Evolutionary conservation across 2,329 filamentous ascomycete species (phyloP), one percentile per base, ranked within the genome.

Genomic region (Fusarium phyllophilum): DNA sequence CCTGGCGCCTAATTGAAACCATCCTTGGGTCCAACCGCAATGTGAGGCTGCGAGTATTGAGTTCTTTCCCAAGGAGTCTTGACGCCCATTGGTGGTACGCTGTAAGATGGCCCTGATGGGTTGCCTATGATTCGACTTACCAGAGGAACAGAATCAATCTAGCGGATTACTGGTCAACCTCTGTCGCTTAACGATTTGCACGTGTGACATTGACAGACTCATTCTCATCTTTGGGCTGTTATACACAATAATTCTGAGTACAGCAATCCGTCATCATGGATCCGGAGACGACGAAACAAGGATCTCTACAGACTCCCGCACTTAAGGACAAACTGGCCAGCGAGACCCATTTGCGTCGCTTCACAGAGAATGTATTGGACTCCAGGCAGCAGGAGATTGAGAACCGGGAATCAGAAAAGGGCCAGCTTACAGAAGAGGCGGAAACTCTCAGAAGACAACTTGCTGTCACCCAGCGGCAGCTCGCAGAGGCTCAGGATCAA

Each of bases 341-440:
- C 55, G 81, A 83, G 59, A 75, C 77, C 45, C 75, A 77, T 60
- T 70, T 83, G n/a, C 80, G 81, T 45, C 77, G 72, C 31, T 83
- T 81, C 68, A 82, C 82, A 10, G 81, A 83, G 56, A 74, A 78
- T 17, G 82, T 83, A n/a, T 60, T 83, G 46, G 82, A 83, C 57
- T 79, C 76, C 26, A 79, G 82, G 57, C 82, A 83, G 31, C 74
- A 77, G 52, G 82, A 83, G 49, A 75, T 83, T 22, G 80, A 83
- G 54, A 48, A 62, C 11, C 74, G 78, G 51, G 81, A 83, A 64
- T 64, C 68, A 14, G 78, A 80, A 45, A 81, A 79, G 55, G 70
- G 68, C 45, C 73, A 71, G 34, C 76, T 83, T 36, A 64, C 68
- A 20, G 76, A 75, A 22, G 77, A 78, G 57, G 38, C 82, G 24